Percentiles rank a stretch among this genome's conserved stretches.
Conservation (phyloP, 139 green algal genomes). For the Chloropicon primus region DNA sequence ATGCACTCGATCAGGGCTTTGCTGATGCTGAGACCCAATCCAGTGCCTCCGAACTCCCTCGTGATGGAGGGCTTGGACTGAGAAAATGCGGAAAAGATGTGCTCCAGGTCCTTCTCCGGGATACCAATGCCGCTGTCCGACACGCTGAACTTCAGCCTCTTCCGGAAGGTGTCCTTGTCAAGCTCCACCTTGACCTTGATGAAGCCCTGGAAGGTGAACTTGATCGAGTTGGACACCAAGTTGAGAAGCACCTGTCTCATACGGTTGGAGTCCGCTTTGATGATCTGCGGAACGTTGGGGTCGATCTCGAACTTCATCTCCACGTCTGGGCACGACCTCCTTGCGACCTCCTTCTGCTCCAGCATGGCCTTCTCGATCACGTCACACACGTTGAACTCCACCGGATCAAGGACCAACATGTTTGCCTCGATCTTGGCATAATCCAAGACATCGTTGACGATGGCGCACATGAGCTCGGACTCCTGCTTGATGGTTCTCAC, state of each 20-base stretch:
- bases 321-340: conserved; percentile 21
- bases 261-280: conserved; percentile 11
- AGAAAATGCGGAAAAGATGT: conserved; percentile 5
- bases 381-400: conserved; percentile 11
- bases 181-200: conserved; percentile 16
- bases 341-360: conserved; percentile 13
- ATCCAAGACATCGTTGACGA: conserved; percentile 29
- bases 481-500: conserved; percentile 21
- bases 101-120: background rate
- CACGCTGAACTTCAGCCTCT: conserved; percentile 21
- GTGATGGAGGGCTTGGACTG: conserved; percentile 23
- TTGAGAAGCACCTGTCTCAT: conserved; percentile 18
- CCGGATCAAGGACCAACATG: conserved; percentile 14
- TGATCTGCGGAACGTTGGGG: conserved; percentile 8
- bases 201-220: conserved; percentile 19
- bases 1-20: conserved; percentile 38
- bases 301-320: conserved; percentile 10
- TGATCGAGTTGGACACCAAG: conserved; percentile 19
- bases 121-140: conserved; percentile 51
- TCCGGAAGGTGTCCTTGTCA: conserved; percentile 7
- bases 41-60: conserved; percentile 36
- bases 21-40: conserved; percentile 47
- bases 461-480: conserved; percentile 24
- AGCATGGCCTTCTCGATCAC: conserved; percentile 20
- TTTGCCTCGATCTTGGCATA: conserved; percentile 20